Evolutionary conservation across 306 rosid species (phyloP).

Genomic region (Biancaea sappan): DNA sequence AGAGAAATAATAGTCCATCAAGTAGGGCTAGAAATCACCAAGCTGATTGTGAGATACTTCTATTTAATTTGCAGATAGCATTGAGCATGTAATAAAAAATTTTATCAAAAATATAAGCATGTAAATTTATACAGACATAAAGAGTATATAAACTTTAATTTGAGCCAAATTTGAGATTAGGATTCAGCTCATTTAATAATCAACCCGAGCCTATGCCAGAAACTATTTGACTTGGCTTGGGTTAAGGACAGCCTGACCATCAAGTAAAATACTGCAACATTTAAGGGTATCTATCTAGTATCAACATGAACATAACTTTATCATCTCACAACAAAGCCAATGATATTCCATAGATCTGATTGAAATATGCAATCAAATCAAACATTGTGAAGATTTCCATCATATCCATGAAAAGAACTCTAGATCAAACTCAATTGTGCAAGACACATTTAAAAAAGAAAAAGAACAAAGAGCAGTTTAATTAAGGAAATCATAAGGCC

Average conservation of each 20-base stretch:
- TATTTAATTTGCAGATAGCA: neutral
- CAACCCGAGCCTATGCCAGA: neutral
- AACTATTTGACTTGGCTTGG: neutral
- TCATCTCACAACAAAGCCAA: slow-evolving; percentile 7
- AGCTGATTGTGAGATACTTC: no score
- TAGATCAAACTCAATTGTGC: neutral
- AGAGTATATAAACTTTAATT: neutral
- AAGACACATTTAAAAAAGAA: neutral
- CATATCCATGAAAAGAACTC: neutral
- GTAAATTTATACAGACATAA: no score
- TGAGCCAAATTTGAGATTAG: neutral
- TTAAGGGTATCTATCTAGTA: neutral
- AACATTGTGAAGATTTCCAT: neutral
- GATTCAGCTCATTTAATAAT: slow-evolving; percentile 11
- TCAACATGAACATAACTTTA: neutral
- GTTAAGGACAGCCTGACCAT: neutral
- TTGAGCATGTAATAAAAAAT: no score
- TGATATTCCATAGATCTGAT: slow-evolving; percentile 1
- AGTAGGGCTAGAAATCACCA: neutral
- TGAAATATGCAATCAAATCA: slow-evolving; percentile 11
- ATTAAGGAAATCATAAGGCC: neutral
- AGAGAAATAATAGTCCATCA: neutral
- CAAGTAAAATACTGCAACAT: neutral
- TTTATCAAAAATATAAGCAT: no score
- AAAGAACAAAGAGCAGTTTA: neutral